A percentile compares a stretch with the other conserved stretches of the same genome.
Conservation (phyloP, 768 basidiomycete species). For the Astraeus odoratus region DNA sequence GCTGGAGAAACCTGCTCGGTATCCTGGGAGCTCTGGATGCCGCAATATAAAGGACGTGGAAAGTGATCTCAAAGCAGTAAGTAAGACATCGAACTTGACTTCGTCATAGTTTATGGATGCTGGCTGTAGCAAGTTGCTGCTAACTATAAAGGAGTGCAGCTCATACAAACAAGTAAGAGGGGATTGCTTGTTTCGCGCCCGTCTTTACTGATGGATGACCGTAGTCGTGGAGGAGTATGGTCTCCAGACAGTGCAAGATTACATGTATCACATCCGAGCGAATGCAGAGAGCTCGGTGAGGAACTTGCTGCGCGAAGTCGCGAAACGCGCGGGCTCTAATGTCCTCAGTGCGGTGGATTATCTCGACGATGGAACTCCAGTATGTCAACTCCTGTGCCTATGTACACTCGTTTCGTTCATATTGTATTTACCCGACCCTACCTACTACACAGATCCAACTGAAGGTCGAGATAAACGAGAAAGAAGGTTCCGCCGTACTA, state of each 20-base stretch:
- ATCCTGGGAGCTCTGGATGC: slow-evolving; percentile 84
- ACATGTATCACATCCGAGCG: slow-evolving; percentile 84
- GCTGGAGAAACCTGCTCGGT: slow-evolving; percentile 72
- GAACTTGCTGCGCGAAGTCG: slow-evolving; percentile 70
- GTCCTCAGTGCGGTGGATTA: slow-evolving; percentile 71
- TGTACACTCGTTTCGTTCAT: background rate
- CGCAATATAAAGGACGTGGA: slow-evolving; percentile 85
- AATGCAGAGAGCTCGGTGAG: slow-evolving; percentile 89
- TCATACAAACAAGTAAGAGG: slow-evolving; percentile 70
- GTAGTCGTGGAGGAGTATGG: slow-evolving; percentile 83
- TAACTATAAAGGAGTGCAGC: slow-evolving; percentile 85
- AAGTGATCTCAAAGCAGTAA: slow-evolving; percentile 83
- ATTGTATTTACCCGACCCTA: slow-evolving; percentile 1
- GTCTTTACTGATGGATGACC: slow-evolving; percentile 5
- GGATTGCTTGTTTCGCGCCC: slow-evolving; percentile 1
- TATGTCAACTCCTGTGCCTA: no score
- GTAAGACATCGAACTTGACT: slow-evolving; percentile 17
- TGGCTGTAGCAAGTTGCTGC: slow-evolving; percentile 78
- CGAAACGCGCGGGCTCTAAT: slow-evolving; percentile 57
- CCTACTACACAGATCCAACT: slow-evolving; percentile 52
- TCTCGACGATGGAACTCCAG: slow-evolving; percentile 83
- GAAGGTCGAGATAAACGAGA: slow-evolving; percentile 67
- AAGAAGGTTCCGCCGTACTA: slow-evolving; percentile 69
- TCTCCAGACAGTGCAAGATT: slow-evolving; percentile 81
- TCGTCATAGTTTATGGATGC: background rate